Base-by-base conservation (phyloP, 352 stramenopile species). In the Pythium coloratum region DNA sequence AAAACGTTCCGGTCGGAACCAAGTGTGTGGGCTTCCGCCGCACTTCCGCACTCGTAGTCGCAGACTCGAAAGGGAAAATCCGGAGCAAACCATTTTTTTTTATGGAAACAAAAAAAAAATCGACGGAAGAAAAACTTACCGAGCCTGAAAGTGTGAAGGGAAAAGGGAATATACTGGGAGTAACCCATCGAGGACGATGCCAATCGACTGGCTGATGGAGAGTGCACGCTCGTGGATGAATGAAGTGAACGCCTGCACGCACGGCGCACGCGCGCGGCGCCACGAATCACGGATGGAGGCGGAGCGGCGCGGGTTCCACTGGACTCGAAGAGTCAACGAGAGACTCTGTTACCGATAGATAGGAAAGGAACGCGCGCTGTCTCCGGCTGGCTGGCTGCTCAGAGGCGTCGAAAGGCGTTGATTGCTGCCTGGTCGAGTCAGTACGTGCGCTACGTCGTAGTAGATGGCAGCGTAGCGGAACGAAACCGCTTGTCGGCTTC, bases 11-110 rank as follows among this genome's bases (percentile, higher is more conserved):
- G 24, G 49, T 55, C 42, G 42, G 42, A 49, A 49, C 42, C 9
- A 10, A 16, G 0, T n/a, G 10, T 44, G 44, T 30, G 28, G 28
- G 28, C 28, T 30, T 30, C 28, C 28, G 28, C 28, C 28, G 28
- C 28, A 30, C 28, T 30, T 30, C 28, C 28, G 28, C 28, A 28
- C 44, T 24, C 44, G 20, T 18, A 51, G 44, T 49, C 18, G 42
- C 42, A 49, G 42, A 49, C 6, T 13, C 44, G 20, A 16, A 58
- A 50, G 50, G 47, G 54, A 65, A 34, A 51, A 65, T 33, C 33
- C 32, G 38, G 58, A 49, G 18, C 46, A 66, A 66, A 59, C 38
- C 56, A 66, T 44, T 32, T 55, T 28, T 28, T 54, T 54, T 54
- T 33, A 54, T 54, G 47, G 47, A 54, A 54, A 54, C 40, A 24